Evolutionary conservation across 805 yeast species (phyloP).

Genomic region (Torulaspora franciscae): DNA sequence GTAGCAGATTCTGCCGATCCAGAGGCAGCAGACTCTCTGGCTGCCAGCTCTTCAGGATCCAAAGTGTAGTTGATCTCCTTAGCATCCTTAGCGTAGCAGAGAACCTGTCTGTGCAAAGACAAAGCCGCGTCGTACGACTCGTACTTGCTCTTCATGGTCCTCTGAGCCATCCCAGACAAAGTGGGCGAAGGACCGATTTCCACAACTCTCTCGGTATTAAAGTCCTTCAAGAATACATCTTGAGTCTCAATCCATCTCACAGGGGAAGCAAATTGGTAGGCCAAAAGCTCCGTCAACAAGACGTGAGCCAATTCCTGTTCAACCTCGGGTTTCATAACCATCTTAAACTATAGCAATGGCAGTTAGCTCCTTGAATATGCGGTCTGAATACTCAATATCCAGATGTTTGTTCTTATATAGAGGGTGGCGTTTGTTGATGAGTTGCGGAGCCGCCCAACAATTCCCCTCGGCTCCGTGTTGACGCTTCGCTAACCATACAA

Average conservation of each 20-base stretch:
- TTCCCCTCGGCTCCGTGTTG: slow-evolving; percentile 7
- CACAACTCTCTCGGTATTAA: slow-evolving; percentile 94
- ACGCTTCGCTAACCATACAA: slow-evolving; percentile 1
- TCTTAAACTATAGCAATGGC: slow-evolving; percentile 1
- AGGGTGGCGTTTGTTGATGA: background rate
- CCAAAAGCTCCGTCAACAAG: slow-evolving; percentile 88
- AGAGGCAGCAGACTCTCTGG: slow-evolving; percentile 29
- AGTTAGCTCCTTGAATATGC: background rate
- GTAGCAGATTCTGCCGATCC: slow-evolving; percentile 32
- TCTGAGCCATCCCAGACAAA: slow-evolving; percentile 95
- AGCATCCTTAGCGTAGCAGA: slow-evolving; percentile 92
- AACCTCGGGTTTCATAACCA: slow-evolving; percentile 69
- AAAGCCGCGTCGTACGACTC: slow-evolving; percentile 98
- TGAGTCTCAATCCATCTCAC: slow-evolving; percentile 99
- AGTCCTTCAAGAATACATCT: slow-evolving; percentile 90
- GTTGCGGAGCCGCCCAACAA: slow-evolving; percentile 7
- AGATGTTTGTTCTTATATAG: background rate
- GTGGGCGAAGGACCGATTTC: slow-evolving; percentile 99
- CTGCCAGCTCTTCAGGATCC: slow-evolving; percentile 51
- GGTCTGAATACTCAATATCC: background rate
- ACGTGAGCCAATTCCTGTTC: slow-evolving; percentile 97
- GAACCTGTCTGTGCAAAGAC: slow-evolving; percentile 77
- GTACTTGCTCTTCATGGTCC: slow-evolving; percentile 89
- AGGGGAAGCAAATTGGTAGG: slow-evolving; percentile 98
- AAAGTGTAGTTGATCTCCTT: slow-evolving; percentile 94